Evolutionary conservation across 2,329 filamentous ascomycete species (phyloP).

Genomic region (Hypocrella siamensis): DNA sequence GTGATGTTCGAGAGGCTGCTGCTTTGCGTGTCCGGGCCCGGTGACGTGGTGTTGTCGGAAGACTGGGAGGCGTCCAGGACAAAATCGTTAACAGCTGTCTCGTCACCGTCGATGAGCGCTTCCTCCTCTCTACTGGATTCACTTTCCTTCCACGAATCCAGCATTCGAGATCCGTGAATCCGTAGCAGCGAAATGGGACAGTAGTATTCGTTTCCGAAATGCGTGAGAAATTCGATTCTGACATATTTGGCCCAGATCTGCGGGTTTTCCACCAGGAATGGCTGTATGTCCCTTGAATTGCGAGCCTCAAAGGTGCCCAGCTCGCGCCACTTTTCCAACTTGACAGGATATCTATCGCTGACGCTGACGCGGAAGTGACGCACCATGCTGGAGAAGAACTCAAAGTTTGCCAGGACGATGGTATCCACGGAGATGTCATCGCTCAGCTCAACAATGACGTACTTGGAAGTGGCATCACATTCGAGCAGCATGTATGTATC

Average conservation of each 20-base stretch:
- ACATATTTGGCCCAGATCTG: conserved; percentile 93
- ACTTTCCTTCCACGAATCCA: conserved; percentile 81
- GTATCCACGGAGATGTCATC: conserved; percentile 81
- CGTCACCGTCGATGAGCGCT: conserved; percentile 22
- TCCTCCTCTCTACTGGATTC: conserved; percentile 53
- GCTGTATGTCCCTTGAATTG: conserved; percentile 86
- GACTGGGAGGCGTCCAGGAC: background rate
- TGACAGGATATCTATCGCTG: conserved; percentile 87
- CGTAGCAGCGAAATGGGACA: conserved; percentile 83
- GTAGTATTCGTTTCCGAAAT: conserved; percentile 95
- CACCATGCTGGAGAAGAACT: conserved; percentile 97
- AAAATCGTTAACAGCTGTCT: conserved; percentile 2
- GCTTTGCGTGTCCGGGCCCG: background rate
- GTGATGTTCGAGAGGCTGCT: background rate
- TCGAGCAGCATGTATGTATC: conserved; percentile 97
- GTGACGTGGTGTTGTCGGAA: background rate
- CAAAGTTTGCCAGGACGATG: conserved; percentile 92
- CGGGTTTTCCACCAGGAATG: conserved; percentile 86
- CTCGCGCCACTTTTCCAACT: conserved; percentile 80
- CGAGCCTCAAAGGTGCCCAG: conserved; percentile 79
- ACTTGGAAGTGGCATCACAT: conserved; percentile 77
- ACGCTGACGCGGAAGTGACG: conserved; percentile 82
- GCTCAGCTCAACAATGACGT: conserved; percentile 85
- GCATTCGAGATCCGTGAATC: conserved; percentile 90
- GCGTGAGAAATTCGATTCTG: conserved; percentile 77